phyloP scores from a whole-genome alignment of 208 protist genomes.

The Leishmania martiniquensis region DNA sequence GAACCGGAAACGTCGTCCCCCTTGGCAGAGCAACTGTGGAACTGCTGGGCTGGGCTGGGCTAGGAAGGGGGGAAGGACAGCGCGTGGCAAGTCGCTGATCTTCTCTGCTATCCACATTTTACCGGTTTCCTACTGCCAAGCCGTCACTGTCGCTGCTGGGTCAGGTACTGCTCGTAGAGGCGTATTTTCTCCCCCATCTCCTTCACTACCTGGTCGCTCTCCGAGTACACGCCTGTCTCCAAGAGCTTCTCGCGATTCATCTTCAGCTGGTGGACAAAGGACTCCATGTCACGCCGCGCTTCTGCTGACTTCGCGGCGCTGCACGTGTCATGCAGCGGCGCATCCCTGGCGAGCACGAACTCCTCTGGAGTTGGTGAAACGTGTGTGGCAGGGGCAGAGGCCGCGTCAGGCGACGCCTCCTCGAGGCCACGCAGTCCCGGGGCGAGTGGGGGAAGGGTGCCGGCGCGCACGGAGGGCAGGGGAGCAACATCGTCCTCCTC shows the following conservation, averaged over 20 bases:
- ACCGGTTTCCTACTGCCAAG: background rate
- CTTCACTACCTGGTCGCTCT: constrained; percentile 56
- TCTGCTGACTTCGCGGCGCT: constrained; percentile 25
- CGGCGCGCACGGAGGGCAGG: constrained; percentile 20
- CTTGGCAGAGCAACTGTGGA: constrained; percentile 1
- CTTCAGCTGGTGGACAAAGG: constrained; percentile 82
- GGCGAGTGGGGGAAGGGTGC: constrained; percentile 31
- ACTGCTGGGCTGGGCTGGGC: constrained; percentile 1
- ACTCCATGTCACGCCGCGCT: constrained; percentile 67
- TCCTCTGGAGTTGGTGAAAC: constrained; percentile 52
- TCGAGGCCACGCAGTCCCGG: constrained; percentile 21
- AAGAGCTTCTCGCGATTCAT: constrained; percentile 79
- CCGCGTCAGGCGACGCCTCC: background rate
- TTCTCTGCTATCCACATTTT: background rate
- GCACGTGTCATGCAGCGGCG: constrained; percentile 6
- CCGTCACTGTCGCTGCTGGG: constrained; percentile 15
- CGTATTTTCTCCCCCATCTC: constrained; percentile 90
- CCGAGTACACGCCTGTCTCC: constrained; percentile 82
- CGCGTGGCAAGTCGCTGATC: background rate
- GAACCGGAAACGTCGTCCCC: background rate
- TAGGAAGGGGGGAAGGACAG: background rate
- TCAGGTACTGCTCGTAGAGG: constrained; percentile 83
- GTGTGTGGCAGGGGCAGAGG: background rate
- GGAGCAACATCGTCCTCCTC: constrained; percentile 13
- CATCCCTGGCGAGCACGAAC: constrained; percentile 44